Evolutionary conservation across 2,329 filamentous ascomycete species (phyloP), one percentile per base, ranked within the genome.

Genomic region (Claviceps sp.): DNA sequence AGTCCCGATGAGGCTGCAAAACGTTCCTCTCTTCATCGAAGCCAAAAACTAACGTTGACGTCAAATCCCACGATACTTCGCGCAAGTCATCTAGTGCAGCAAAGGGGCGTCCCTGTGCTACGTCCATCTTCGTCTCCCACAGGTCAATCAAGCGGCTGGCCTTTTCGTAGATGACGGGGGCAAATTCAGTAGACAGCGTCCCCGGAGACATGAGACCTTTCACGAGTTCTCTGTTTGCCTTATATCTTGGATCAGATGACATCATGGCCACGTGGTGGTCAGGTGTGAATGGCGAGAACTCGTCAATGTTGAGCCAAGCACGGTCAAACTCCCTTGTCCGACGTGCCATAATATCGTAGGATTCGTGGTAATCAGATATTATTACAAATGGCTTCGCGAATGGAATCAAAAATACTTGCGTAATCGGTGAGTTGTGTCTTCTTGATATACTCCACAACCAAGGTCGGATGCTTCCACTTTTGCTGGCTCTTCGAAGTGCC

Each of bases 151-250:
- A 55, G 9, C 54, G 52, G 8, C 53, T 51, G 8, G 59, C 58
- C 38, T 63, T 67, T 7, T 57, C 49, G 43, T 68, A 58, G 0
- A 67, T 61, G 17, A 61, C 54, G 0, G 64, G 64, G 5, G 60
- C 63, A 0, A 64, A 61, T 4, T 45, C 59, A 29, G 57, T 49
- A 43, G 61, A 50, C 13, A 66, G 50, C 23, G 65, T 64, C 1
- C 45, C 50, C 0, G 62, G 61, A 2, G 60, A 54, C 63, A 67
- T 62, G 8, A 66, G 52, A 34, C 64, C 62, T 44, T 57, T 56
- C 1, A 62, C 49, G 7, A 66, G 55, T n/a, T 59, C 55, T 49
- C 54, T 61, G 26, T 62, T 61, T 20, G 45, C 52, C 55, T 63
- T 66, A 54, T 58, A 64, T 22, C 59, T 54, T 5, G 60, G 58